phyloP scores from a whole-genome alignment of 2,329 filamentous ascomycete genomes.

The Microcyclospora pomicola region DNA sequence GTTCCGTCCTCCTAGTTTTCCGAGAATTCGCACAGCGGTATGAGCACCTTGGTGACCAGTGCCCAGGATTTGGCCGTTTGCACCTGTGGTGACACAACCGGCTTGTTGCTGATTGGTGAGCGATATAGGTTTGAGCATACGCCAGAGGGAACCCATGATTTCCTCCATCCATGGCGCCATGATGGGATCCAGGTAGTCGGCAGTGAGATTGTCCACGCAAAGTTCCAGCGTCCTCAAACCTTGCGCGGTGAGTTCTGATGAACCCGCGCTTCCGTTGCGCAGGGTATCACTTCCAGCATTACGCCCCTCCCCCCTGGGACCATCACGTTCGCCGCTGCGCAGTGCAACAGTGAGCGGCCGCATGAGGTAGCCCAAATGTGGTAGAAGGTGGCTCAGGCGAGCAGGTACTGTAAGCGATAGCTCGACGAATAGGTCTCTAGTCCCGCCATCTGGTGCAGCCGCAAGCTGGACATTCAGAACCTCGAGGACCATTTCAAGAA shows the following conservation, averaged over 20 bases:
- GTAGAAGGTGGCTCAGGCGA: slow-evolving; percentile 80
- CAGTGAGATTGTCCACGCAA: slow-evolving; percentile 94
- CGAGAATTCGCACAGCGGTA: slow-evolving; percentile 92
- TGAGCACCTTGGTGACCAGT: slow-evolving; percentile 77
- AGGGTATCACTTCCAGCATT: not conserved
- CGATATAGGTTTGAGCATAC: slow-evolving; percentile 82
- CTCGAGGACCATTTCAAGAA: slow-evolving; percentile 94
- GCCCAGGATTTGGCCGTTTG: slow-evolving; percentile 1
- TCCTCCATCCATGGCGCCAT: slow-evolving; percentile 99
- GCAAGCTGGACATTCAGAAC: slow-evolving; percentile 90
- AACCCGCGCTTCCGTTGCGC: slow-evolving; percentile 10
- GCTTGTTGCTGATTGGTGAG: slow-evolving; percentile 45
- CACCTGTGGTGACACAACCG: slow-evolving; percentile 3
- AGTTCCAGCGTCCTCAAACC: slow-evolving; percentile 85
- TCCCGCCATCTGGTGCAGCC: slow-evolving; percentile 76
- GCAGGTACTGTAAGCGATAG: slow-evolving; percentile 92
- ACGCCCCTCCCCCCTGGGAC: slow-evolving; percentile 4
- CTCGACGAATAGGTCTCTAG: slow-evolving; percentile 93
- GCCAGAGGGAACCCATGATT: slow-evolving; percentile 93
- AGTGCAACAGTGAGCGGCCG: slow-evolving; percentile 90
- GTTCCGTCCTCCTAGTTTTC: slow-evolving; percentile 90
- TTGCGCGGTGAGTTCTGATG: slow-evolving; percentile 72
- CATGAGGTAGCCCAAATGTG: slow-evolving; percentile 94
- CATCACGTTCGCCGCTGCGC: slow-evolving; percentile 47
- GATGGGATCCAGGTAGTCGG: slow-evolving; percentile 94